Conservation (phyloP, 371 early-diverging fungal species). For the Zychaea mexicana region DNA sequence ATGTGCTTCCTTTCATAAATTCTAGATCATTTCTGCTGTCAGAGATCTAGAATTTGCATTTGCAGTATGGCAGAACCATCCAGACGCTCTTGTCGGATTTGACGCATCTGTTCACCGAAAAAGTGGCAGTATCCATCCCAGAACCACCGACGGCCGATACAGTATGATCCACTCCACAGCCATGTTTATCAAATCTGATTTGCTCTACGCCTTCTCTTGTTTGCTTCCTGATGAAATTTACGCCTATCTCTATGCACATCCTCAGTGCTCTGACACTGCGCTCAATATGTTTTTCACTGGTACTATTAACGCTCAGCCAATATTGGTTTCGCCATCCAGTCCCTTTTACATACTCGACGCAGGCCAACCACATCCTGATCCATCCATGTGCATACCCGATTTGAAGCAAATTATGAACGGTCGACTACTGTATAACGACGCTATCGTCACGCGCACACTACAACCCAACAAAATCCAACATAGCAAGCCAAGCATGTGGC, state of each 20-base stretch:
- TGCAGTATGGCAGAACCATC: conserved; percentile 9
- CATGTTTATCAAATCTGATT: conserved; percentile 31
- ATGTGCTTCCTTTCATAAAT: too few species aligned
- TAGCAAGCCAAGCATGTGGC: background rate
- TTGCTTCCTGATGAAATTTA: conserved; percentile 32
- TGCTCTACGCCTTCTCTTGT: conserved; percentile 32
- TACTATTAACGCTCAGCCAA: conserved; percentile 12
- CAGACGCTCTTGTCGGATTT: conserved; percentile 5
- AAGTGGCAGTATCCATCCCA: background rate
- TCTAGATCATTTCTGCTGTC: conserved; percentile 7
- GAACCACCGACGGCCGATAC: conserved; percentile 12
- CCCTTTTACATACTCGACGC: conserved; percentile 1
- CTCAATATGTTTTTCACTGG: conserved; percentile 32
- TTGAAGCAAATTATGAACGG: background rate
- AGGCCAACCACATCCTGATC: background rate
- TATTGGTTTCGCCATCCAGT: background rate
- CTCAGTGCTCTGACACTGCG: conserved; percentile 25
- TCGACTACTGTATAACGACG: background rate
- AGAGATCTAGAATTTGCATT: conserved; percentile 15
- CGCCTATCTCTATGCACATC: conserved; percentile 24
- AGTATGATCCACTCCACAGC: conserved; percentile 24
- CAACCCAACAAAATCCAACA: conserved; percentile 2
- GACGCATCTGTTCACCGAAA: background rate
- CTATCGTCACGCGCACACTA: background rate
- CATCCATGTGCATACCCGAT: background rate